Percentiles rank a stretch among this genome's conserved stretches.
phyloP scores from a whole-genome alignment of 2,329 filamentous ascomycete species.

The Chaetothyriales sp. region DNA sequence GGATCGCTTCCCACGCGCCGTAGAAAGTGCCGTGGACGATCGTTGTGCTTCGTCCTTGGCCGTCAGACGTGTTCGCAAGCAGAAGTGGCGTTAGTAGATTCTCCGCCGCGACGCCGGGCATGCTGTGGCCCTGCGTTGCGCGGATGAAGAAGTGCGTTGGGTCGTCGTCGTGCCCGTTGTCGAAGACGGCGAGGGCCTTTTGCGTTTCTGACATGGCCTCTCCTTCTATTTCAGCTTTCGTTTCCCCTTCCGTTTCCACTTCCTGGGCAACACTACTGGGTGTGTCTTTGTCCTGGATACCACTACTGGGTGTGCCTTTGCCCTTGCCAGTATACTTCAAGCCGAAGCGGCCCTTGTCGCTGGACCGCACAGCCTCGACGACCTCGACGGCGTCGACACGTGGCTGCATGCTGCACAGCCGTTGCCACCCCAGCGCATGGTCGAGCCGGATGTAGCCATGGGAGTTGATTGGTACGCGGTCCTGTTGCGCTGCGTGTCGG shows the following conservation, averaged over 20 bases:
- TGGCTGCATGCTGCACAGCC: conserved; percentile 50
- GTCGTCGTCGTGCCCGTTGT: conserved; percentile 26
- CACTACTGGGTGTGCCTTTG: conserved; percentile 17
- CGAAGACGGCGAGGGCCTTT: conserved; percentile 25
- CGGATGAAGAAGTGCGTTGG: conserved; percentile 70
- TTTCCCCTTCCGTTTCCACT: conserved; percentile 13
- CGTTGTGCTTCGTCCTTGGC: conserved; percentile 22
- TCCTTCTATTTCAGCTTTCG: conserved; percentile 4
- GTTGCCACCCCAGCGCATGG: conserved; percentile 46
- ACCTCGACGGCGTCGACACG: conserved; percentile 61
- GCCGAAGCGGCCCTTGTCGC: conserved; percentile 84
- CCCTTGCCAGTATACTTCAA: conserved; percentile 44
- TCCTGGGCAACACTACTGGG: conserved; percentile 19
- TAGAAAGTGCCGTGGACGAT: conserved; percentile 88
- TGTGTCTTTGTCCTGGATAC: conserved; percentile 9
- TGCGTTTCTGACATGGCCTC: conserved; percentile 22
- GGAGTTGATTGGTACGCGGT: conserved; percentile 44
- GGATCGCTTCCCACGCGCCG: conserved; percentile 60
- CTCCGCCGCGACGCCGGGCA: conserved; percentile 57
- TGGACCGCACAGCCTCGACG: conserved; percentile 52
- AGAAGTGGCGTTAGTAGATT: conserved; percentile 57
- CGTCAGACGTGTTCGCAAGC: conserved; percentile 21
- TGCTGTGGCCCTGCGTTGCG: conserved; percentile 87
- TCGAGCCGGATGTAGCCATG: conserved; percentile 48
- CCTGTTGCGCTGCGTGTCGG: conserved; percentile 47